A percentile compares a stretch with the other conserved stretches of the same genome.
Evolutionary conservation across 257 asterid species (phyloP).

Genomic region (Linaria vulgaris): DNA sequence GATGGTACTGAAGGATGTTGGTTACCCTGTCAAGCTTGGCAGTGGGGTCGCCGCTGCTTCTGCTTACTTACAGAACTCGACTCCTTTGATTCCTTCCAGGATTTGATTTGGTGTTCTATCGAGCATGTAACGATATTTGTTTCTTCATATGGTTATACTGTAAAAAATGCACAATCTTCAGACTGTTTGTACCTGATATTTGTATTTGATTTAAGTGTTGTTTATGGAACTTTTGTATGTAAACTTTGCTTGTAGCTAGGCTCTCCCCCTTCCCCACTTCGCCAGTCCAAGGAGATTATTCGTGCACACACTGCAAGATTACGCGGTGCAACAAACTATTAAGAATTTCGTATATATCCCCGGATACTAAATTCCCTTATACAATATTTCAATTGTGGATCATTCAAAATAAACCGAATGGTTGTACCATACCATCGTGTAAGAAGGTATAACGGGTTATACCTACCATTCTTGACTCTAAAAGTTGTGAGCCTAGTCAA

Average conservation of each 20-base stretch:
- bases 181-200: slow-evolving; percentile 18
- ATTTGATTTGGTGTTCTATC: slow-evolving; percentile 40
- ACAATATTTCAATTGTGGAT: too few species aligned
- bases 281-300: too few species aligned
- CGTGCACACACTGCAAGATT: too few species aligned
- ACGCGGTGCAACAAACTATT: too few species aligned
- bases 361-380: too few species aligned
- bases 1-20: slow-evolving; percentile 96
- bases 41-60: slow-evolving; percentile 94
- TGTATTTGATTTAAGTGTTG: slow-evolving; percentile 33
- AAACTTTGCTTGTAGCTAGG: background rate
- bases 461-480: too few species aligned
- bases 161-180: slow-evolving; percentile 44
- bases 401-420: too few species aligned
- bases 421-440: too few species aligned
- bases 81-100: slow-evolving; percentile 94
- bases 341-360: too few species aligned
- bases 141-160: slow-evolving; percentile 40
- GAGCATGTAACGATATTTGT: slow-evolving; percentile 22
- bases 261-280: too few species aligned
- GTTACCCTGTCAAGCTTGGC: slow-evolving; percentile 88
- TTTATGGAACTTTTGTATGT: slow-evolving; percentile 33
- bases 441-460: too few species aligned
- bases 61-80: slow-evolving; percentile 74
- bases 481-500: too few species aligned